Base-by-base conservation (phyloP, 129 eudicot species). In the Gnaphalium uliginosum region DNA sequence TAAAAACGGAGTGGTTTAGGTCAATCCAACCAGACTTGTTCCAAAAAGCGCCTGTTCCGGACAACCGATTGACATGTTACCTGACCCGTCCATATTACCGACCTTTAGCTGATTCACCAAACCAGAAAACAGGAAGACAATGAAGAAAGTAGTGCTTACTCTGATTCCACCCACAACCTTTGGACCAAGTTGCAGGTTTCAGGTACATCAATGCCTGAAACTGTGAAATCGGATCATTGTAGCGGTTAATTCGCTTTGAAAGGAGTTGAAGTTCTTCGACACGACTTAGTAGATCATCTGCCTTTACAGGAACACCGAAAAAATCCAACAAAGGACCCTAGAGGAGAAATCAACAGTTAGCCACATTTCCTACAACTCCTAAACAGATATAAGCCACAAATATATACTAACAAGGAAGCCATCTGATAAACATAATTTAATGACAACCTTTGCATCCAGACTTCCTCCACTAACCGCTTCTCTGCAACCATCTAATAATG, bases 121-220 rank as follows among this genome's bases (percentile, higher is more conserved):
- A 19, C 43, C 29, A 35, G 14, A 50, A 50, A 26, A 48, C 17
- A 65, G 21, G 8, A 19, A 62, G 48, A 69, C 24, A 30, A 46
- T 13, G n/a, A 64, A 64, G n/a, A 71, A 77, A n/a, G n/a, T 58
- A 10, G 27, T 37, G 81, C 97, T 85, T 87, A 95, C 97, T 95
- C 69, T 87, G 97, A 71, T 91, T 95, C 99, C 99, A 95, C 61
- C 99, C 99, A 81, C 99, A 95, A 60, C 99, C 99, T 88, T 95
- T 95, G 48, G 99, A 95, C 99, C 99, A 95, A 27, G 97, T 95
- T 27, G 99, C 93, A 48, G 97, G 99, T 84, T 95, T 95, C 56
- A 91, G 93, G 85, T 87, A 95, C 75, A 74, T 87, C 82, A 94
- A 77, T 66, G 96, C 93, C 85, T 96, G 90, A 73, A 95, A 91